These are phyloP conservation scores for Sarocladiaceae sp. DNA, from an alignment of 2,329 filamentous ascomycete species.

Conservation along the genomic window DNA sequence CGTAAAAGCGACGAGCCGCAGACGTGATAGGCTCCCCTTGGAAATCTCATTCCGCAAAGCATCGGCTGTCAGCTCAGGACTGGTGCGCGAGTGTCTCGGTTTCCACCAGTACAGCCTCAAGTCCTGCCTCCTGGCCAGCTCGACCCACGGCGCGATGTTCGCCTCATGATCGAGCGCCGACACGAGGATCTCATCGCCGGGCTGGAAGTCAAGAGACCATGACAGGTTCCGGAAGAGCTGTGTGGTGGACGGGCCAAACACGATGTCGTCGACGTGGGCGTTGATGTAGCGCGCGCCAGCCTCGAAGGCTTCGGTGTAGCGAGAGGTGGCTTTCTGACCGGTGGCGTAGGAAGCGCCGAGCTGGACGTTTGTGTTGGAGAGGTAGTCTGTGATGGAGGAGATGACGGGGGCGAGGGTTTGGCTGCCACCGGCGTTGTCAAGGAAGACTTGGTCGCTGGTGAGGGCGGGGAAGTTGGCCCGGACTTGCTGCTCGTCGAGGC, in stretches of 20 bases:
- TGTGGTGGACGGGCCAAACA: conserved; percentile 67
- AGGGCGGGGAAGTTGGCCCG: conserved; percentile 64
- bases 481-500: conserved; percentile 28
- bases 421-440: conserved; percentile 75
- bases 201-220: conserved; percentile 42
- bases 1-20: conserved; percentile 65
- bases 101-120: conserved; percentile 67
- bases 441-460: conserved; percentile 58
- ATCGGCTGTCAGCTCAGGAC: conserved; percentile 52
- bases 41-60: conserved; percentile 55
- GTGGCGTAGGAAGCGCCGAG: conserved; percentile 64
- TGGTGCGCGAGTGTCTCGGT: conserved; percentile 34
- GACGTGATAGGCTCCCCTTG: conserved; percentile 35
- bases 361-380: conserved; percentile 65
- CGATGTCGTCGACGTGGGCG: conserved; percentile 59
- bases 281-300: conserved; percentile 68
- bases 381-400: conserved; percentile 59
- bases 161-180: conserved; percentile 72
- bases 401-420: conserved; percentile 63
- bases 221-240: conserved; percentile 70
- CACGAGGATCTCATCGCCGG: conserved; percentile 61
- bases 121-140: conserved; percentile 54
- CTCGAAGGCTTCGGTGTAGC: conserved; percentile 53
- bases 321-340: conserved; percentile 50
- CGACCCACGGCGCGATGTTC: conserved; percentile 68